Evolutionary conservation across 257 asterid species (phyloP), one percentile per base, ranked within the genome.

Genomic region (Solanum raphanifolium): DNA sequence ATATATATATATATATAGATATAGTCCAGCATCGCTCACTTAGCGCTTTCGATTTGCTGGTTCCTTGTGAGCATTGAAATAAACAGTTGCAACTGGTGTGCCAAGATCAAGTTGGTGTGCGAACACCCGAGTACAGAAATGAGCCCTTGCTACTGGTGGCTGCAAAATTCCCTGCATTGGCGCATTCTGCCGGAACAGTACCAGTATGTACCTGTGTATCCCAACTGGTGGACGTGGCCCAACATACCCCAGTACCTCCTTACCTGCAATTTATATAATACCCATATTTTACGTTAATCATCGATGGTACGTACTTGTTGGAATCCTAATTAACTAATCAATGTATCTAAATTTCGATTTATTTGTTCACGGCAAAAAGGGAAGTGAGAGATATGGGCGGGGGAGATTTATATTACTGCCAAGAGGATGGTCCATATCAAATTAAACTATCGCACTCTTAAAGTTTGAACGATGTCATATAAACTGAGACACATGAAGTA

Each of bases 1-100:
- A 32, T 32, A 85, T 69, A 75, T 83, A 58, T 18, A 69, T 62
- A 74, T 83, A 55, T 11, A 69, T 62, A 18, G n/a, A 43, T 11
- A 48, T 5, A 36, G 72, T 43, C n/a, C 36, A 39, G 10, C 32
- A 1, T 66, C 75, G 78, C 3, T 86, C 72, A 0, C 4, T 55
- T 2, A 90, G 74, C 92, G 94, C 85, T 89, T 90, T 2, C 92
- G 87, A 25, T 31, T 48, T 29, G 91, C 76, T 0, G 96, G 98
- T 74, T 94, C 96, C 84, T 87, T 91, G 25, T 91, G 93, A n/a
- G 96, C 92, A 25, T 93, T 93, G 91, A 93, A 94, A 71, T 93
- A 93, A 21, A 94, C 98, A 1, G 92, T 91, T 76, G 94, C 92
- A 3, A 94, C 98, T 0, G 96, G 98, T 10, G 41, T 75, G 23